Evolutionary conservation across 2,329 filamentous ascomycete species (phyloP).

Genomic region (Botryotinia convoluta): DNA sequence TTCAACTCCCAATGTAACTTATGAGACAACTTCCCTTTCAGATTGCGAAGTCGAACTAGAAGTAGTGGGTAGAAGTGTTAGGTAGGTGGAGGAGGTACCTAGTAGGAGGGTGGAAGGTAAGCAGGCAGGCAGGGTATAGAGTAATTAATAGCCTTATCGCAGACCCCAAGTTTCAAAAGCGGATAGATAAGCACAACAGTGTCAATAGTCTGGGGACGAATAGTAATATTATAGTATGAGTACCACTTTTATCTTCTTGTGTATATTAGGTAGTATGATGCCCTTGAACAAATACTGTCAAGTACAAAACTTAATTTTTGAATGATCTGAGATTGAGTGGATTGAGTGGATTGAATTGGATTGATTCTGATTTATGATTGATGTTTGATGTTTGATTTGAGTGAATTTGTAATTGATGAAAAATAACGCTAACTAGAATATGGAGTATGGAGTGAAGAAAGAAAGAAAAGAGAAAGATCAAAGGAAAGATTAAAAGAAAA

Average conservation of each 20-base stretch:
- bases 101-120: no score
- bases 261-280: no score
- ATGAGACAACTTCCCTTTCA: not conserved
- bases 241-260: not conserved
- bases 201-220: slow-evolving; percentile 1
- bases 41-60: not conserved
- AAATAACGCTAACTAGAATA: no score
- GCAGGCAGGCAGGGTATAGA: no score
- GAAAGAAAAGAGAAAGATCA: not conserved
- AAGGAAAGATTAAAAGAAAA: no score
- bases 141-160: not conserved
- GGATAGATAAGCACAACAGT: not conserved
- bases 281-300: no score
- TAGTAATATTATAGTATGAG: no score
- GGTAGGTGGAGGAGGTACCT: no score
- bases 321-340: no score
- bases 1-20: not conserved
- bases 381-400: not conserved
- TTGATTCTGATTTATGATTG: not conserved
- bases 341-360: not conserved
- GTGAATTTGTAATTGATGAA: not conserved
- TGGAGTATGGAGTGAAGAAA: not conserved
- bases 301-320: not conserved
- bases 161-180: not conserved
- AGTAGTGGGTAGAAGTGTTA: not conserved